These are phyloP conservation scores for Tilletia setariae DNA, from an alignment of 1,284 basidiomycete species.

Conservation along the genomic window DNA sequence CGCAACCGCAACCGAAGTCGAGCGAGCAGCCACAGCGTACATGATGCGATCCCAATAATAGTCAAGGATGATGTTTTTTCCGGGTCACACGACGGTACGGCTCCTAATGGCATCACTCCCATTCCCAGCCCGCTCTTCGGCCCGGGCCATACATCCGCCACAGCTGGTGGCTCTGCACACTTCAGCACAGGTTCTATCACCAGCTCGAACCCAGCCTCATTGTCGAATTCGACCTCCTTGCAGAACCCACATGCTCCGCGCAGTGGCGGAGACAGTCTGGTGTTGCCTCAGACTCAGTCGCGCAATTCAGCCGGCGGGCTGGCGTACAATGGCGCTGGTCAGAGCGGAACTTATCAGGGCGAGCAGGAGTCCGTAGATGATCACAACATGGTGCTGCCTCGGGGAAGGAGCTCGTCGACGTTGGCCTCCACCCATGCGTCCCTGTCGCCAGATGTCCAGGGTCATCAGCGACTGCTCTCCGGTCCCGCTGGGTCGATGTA, in stretches of 20 bases:
- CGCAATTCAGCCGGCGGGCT: too few relatives aligned
- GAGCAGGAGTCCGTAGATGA: too few relatives aligned
- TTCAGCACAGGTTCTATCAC: not conserved
- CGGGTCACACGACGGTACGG: slow-evolving; percentile 20
- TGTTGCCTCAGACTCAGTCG: too few relatives aligned
- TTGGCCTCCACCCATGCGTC: not conserved
- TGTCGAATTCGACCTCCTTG: too few relatives aligned
- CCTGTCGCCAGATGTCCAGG: not conserved
- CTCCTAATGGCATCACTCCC: not conserved
- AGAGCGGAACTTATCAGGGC: too few relatives aligned
- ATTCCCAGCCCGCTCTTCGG: slow-evolving; percentile 9
- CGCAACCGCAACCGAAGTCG: slow-evolving; percentile 27
- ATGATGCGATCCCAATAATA: slow-evolving; percentile 39
- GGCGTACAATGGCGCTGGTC: too few relatives aligned
- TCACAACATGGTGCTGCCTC: not conserved
- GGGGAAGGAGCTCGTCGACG: not conserved
- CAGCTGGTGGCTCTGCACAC: not conserved
- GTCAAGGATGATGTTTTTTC: slow-evolving; percentile 45
- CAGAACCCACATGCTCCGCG: too few relatives aligned
- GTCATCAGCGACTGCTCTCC: too few relatives aligned
- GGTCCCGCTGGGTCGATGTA: too few relatives aligned
- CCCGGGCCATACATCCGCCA: not conserved
- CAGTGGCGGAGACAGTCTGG: too few relatives aligned
- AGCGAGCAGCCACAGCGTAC: slow-evolving; percentile 37
- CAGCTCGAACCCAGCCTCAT: not conserved